Base-by-base conservation (phyloP, 2,329 filamentous ascomycete species). In the Stachybotrys elegans region DNA sequence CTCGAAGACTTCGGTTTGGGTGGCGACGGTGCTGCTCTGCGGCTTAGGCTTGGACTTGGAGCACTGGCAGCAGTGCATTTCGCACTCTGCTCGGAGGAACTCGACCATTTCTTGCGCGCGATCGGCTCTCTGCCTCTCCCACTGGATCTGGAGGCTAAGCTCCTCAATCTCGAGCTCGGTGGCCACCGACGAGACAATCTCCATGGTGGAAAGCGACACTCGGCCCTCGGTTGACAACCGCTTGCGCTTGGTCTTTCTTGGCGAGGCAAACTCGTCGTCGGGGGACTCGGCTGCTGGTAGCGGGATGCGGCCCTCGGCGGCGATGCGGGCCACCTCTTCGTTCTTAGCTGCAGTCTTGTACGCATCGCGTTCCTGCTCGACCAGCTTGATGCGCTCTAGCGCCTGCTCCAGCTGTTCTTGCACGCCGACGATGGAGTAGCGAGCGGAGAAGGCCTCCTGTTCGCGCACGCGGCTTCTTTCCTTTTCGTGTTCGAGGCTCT, bases 61-160 rank as follows among this genome's bases (percentile, higher is more conserved):
- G 57, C 82, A 84, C 2, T 76, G 69, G 66, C 85, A 88, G 62
- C 77, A 81, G 38, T 76, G 74, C 51, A 90, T 75, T 40, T 80
- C 74, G 60, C 84, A 89, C 60, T 92, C 86, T 43, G 85, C 76
- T 57, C 87, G 79, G 59, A 91, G 71, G 62, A 88, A 91, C 23
- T 90, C 84, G 39, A 89, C 73, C 57, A 86, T 79, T 48, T 89
- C 86, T 50, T 84, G 73, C 0, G 86, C 84, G 7, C 84, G 77
- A 49, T 85, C 75, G 9, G 85, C 83, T 43, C 83, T 73, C 57
- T 79, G 76, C 66, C 77, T 68, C 62, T 79, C 78, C 75, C 77
- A 81, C 45, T 74, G 67, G 57, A 76, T 69, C 43, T 77, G 65
- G 6, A 66, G 66, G 1, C 67, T 68, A 32, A 81, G 63, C 52